Conservation (phyloP, 257 asterid species). For the Solanum virginianum region DNA sequence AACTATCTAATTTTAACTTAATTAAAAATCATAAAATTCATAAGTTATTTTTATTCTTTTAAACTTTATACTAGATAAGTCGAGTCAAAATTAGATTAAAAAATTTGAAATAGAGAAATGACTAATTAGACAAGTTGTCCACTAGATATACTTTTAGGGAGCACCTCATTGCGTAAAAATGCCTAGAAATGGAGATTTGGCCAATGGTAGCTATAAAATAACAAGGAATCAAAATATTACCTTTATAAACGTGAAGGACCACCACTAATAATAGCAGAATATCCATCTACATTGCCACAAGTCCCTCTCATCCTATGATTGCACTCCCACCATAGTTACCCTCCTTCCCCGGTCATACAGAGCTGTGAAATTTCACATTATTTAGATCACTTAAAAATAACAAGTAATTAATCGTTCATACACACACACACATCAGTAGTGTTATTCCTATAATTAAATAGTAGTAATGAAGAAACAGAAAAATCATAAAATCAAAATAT, state of each 20-base stretch:
- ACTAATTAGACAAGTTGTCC: neutral
- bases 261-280: constrained; percentile 6
- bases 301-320: constrained; percentile 5
- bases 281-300: neutral
- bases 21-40: neutral
- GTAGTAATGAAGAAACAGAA: no score
- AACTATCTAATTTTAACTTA: neutral
- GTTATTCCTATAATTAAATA: no score
- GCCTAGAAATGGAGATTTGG: neutral
- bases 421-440: no score
- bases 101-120: neutral
- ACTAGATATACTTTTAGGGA: neutral
- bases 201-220: constrained; percentile 2
- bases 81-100: neutral
- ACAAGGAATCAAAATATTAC: constrained; percentile 12
- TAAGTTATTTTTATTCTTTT: neutral
- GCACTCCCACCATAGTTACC: neutral
- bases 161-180: neutral
- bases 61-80: neutral
- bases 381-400: neutral
- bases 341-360: neutral
- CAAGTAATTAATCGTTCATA: neutral
- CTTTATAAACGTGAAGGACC: constrained; percentile 10
- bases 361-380: neutral
- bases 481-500: no score